Percentiles rank a stretch among this genome's conserved stretches.
These are phyloP conservation scores for Zygoascus biomembranicola DNA, from an alignment of 805 yeast genomes.

Conservation along the genomic window DNA sequence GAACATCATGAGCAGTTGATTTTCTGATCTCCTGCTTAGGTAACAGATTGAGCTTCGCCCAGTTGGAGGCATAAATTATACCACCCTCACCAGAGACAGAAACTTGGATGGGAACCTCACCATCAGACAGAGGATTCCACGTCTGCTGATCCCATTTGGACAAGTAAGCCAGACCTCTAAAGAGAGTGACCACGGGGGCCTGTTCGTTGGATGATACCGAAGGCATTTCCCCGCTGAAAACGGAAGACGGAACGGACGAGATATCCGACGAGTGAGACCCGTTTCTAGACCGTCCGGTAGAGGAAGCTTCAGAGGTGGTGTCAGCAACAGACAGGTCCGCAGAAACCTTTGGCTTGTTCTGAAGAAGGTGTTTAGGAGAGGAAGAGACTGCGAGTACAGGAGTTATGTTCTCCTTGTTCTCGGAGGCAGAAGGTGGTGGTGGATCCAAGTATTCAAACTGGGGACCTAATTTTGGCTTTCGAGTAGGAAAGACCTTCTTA, in stretches of 20 bases:
- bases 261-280: neutral
- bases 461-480: neutral
- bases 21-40: slow-evolving; percentile 15
- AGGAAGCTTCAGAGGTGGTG: neutral
- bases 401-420: neutral
- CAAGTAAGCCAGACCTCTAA: slow-evolving; percentile 10
- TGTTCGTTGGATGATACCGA: neutral
- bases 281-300: neutral
- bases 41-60: slow-evolving; percentile 1
- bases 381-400: neutral
- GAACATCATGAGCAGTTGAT: slow-evolving; percentile 17
- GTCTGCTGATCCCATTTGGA: slow-evolving; percentile 12
- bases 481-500: neutral
- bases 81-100: slow-evolving; percentile 14
- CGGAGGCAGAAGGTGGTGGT: neutral
- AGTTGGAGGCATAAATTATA: slow-evolving; percentile 1
- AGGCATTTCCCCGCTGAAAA: neutral
- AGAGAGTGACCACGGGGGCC: slow-evolving; percentile 6
- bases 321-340: neutral
- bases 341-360: neutral
- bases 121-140: slow-evolving; percentile 11
- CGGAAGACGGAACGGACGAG: neutral
- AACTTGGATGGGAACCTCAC: slow-evolving; percentile 12
- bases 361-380: neutral
- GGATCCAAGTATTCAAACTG: neutral